phyloP scores from a whole-genome alignment of 257 asterid genomes.

The Scutellaria minor region DNA sequence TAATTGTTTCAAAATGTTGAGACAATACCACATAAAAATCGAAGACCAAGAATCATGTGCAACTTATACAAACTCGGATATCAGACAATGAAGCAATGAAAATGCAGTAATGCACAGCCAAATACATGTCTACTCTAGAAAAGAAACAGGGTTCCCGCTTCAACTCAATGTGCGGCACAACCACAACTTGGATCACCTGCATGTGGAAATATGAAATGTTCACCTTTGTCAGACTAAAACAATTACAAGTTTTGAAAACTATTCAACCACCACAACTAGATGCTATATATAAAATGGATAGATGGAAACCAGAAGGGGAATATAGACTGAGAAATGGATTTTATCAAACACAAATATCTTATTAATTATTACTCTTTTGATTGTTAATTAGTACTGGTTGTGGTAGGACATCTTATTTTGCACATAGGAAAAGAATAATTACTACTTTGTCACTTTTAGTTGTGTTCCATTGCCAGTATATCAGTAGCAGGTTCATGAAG shows the following conservation, averaged over 20 bases:
- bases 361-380: background rate
- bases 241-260: background rate
- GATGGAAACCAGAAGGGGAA: background rate
- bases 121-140: conserved; percentile 38
- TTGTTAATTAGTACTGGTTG: background rate
- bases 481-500: background rate
- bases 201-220: background rate
- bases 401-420: too few relatives aligned
- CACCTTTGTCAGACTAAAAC: background rate
- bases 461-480: too few relatives aligned
- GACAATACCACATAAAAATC: conserved; percentile 28
- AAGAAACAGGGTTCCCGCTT: conserved; percentile 44
- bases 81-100: conserved; percentile 26
- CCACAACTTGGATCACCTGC: conserved; percentile 49
- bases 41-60: conserved; percentile 37
- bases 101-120: conserved; percentile 37
- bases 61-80: conserved; percentile 34
- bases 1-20: conserved; percentile 29
- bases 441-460: background rate
- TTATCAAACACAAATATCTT: conserved; percentile 31
- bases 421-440: background rate
- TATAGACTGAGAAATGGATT: too few relatives aligned
- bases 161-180: conserved; percentile 27
- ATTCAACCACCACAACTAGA: conserved; percentile 34
- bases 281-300: background rate